These are phyloP conservation scores for Tricladium varicosporioides DNA, from an alignment of 2,329 filamentous ascomycete genomes.

Conservation along the genomic window DNA sequence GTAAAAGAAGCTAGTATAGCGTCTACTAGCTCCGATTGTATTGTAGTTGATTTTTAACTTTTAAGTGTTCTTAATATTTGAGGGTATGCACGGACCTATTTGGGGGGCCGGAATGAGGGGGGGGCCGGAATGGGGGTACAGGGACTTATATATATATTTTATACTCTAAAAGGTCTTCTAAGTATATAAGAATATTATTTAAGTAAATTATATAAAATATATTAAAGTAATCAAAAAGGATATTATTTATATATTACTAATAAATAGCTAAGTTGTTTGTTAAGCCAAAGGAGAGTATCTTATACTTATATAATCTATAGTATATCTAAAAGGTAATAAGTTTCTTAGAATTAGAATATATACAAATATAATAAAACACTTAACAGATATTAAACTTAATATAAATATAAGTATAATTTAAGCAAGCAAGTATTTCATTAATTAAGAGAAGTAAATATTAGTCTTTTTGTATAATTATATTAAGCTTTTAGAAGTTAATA, in stretches of 20 bases:
- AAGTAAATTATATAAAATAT: conserved; percentile 3
- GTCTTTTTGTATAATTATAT: neutral
- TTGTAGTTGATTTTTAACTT: too few species aligned
- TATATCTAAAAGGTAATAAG: neutral
- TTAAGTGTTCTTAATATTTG: too few species aligned
- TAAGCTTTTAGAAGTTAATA: neutral
- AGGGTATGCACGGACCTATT: too few species aligned
- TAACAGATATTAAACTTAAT: conserved; percentile 6
- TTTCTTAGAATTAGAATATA: neutral
- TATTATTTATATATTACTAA: conserved; percentile 7
- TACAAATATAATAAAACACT: conserved; percentile 2
- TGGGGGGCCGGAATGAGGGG: too few species aligned
- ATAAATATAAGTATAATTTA: neutral
- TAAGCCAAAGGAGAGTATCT: neutral
- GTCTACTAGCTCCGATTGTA: too few species aligned
- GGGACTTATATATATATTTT: neutral
- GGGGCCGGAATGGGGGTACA: too few species aligned
- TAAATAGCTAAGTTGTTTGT: neutral
- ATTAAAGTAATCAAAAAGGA: conserved; percentile 1
- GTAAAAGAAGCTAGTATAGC: too few species aligned
- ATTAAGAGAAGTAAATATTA: neutral
- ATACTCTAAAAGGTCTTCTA: neutral
- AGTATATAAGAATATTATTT: conserved; percentile 9
- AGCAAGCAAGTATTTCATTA: neutral
- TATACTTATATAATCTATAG: conserved; percentile 2